A percentile compares a stretch with the other conserved stretches of the same genome.
Conservation (phyloP, 2,329 filamentous ascomycete species). For the Fusarium pseudonygamai region DNA sequence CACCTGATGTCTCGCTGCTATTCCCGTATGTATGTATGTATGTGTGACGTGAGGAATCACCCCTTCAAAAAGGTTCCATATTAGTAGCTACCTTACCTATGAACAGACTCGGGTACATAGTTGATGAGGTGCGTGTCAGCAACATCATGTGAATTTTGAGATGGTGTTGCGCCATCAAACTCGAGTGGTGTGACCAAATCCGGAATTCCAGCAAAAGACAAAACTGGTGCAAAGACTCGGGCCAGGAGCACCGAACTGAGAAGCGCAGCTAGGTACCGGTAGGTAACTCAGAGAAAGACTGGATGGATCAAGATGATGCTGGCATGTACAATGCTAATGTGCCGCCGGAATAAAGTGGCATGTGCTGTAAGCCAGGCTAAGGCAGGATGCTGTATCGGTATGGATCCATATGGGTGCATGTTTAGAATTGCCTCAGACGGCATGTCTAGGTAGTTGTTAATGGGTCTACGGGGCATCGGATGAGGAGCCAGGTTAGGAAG, state of each 20-base stretch:
- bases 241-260: not conserved
- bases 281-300: not conserved
- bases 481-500: constrained; percentile 37
- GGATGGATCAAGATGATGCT: constrained; percentile 2
- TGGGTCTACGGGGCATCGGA: constrained; percentile 35
- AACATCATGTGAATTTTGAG: constrained; percentile 37
- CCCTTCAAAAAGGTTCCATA: not conserved
- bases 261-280: not conserved
- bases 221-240: not conserved
- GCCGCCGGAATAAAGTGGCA: constrained; percentile 9
- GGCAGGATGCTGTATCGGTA: constrained; percentile 3
- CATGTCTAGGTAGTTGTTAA: constrained; percentile 2
- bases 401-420: constrained; percentile 10
- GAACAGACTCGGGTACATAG: not conserved
- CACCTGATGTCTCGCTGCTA: not conserved
- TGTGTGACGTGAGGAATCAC: constrained; percentile 26
- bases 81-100: not conserved
- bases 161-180: constrained; percentile 27
- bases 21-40: not conserved
- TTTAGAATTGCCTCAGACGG: constrained; percentile 41
- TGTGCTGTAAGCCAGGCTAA: constrained; percentile 19
- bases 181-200: constrained; percentile 23
- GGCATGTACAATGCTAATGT: constrained; percentile 3
- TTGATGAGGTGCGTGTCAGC: constrained; percentile 32
- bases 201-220: not conserved